Evolutionary conservation across 345 rosid genomes (phyloP).

Genomic region (Brassica nigra): DNA sequence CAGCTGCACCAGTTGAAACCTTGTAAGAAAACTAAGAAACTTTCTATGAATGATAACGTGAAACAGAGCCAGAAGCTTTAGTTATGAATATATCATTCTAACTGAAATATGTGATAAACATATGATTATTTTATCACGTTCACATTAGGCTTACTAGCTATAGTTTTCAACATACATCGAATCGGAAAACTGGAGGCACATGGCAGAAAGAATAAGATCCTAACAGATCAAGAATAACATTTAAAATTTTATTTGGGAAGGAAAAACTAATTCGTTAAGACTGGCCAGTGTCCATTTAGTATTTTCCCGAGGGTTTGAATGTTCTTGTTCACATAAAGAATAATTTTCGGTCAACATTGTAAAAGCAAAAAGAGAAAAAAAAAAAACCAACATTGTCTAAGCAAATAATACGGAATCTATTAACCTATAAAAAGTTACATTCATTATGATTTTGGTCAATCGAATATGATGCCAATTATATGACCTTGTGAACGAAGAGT

Average conservation of each 20-base stretch:
- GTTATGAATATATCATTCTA: background rate
- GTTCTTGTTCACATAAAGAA: slow-evolving; percentile 21
- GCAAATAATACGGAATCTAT: slow-evolving; percentile 21
- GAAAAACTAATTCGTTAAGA: slow-evolving; percentile 12
- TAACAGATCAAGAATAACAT: slow-evolving; percentile 16
- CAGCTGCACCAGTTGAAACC: background rate
- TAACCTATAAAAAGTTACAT: background rate
- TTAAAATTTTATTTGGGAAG: slow-evolving; percentile 1
- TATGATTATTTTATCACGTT: slow-evolving; percentile 16
- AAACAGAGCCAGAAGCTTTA: background rate
- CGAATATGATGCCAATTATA: slow-evolving; percentile 1
- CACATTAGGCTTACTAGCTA: background rate
- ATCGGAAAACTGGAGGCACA: slow-evolving; percentile 30
- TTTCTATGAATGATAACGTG: background rate
- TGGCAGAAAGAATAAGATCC: slow-evolving; percentile 37
- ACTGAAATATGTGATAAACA: background rate
- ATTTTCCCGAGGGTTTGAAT: slow-evolving; percentile 16
- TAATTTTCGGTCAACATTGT: slow-evolving; percentile 1
- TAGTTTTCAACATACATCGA: slow-evolving; percentile 34
- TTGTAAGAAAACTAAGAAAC: background rate
- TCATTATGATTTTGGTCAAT: slow-evolving; percentile 3
- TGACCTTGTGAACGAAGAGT: background rate
- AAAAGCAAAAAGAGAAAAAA: background rate
- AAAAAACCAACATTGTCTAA: background rate
- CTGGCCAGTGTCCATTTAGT: slow-evolving; percentile 17